Evolutionary conservation across 306 rosid genomes (phyloP).

Genomic region (Citrullus mucosospermus): DNA sequence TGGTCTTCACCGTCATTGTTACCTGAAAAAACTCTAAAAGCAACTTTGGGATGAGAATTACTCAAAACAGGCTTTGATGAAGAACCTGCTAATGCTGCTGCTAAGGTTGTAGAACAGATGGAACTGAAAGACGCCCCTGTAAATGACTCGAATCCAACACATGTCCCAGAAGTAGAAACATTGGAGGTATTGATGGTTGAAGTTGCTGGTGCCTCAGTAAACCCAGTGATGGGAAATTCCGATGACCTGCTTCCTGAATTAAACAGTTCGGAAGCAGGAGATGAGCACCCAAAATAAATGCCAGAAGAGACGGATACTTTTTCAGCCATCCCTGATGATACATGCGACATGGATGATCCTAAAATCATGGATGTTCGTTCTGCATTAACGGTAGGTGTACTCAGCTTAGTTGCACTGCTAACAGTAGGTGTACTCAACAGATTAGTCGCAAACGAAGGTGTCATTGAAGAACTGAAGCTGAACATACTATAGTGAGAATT

Average conservation of each 20-base stretch:
- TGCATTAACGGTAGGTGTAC: conserved; percentile 23
- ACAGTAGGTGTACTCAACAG: conserved; percentile 20
- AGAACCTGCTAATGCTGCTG: conserved; percentile 25
- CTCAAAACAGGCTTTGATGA: conserved; percentile 44
- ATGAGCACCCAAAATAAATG: conserved; percentile 36
- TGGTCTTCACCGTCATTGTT: conserved; percentile 71
- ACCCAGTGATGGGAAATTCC: conserved; percentile 26
- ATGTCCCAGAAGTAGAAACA: neutral
- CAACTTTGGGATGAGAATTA: conserved; percentile 20
- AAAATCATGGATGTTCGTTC: conserved; percentile 29
- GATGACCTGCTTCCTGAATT: conserved; percentile 32
- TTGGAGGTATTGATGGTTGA: conserved; percentile 8
- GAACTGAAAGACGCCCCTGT: conserved; percentile 35
- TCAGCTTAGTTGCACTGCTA: conserved; percentile 18
- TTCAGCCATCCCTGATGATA: conserved; percentile 27
- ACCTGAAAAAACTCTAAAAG: conserved; percentile 23
- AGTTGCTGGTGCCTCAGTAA: conserved; percentile 19
- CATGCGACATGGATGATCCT: conserved; percentile 24
- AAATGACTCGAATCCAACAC: conserved; percentile 25
- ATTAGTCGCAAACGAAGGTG: conserved; percentile 22
- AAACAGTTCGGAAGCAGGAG: conserved; percentile 20
- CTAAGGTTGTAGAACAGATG: conserved; percentile 27
- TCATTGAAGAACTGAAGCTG: conserved; percentile 35
- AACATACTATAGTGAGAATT: conserved; percentile 25
- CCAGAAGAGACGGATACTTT: conserved; percentile 31